Evolutionary conservation across 768 basidiomycete genomes (phyloP), one percentile per base, ranked within the genome.

Genomic region (Erythrobasidium yunnanense): DNA sequence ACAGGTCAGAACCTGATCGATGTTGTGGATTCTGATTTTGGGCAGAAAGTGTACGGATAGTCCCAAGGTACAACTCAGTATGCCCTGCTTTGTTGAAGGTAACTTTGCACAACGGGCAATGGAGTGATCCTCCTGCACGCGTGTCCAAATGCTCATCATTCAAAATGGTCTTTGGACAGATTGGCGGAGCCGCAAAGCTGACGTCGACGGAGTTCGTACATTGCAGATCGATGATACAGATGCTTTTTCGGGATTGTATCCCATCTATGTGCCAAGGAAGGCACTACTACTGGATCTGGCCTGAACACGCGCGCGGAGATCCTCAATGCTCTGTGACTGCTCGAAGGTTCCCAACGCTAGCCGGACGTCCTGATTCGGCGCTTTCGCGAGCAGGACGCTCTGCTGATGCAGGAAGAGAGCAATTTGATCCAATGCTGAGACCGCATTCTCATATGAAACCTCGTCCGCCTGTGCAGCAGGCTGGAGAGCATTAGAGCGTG

Each of bases 301-400:
- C 22, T 42, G n/a, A 33, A 58, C 38, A 17, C 33, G 35, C 25
- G 15, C 29, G n/a, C 35, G 34, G 6, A 58, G 35, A 20, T 35
- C 56, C 29, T 47, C 56, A 27, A 58, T 47, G 45, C 6, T 4
- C 13, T 58, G 56, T 23, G 47, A n/a, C 56, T 58, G 56, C 56
- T 58, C 56, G 45, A 45, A 46, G 18, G 56, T 58, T 23, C 56
- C 56, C 7, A 58, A 23, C 7, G 45, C 56, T 15, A 20, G 34
- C 20, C 6, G 20, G 27, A 46, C 27, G 22, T 35, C n/a, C 35
- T 58, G 38, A 25, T 46, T 47, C 13, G 38, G 6, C 25, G 20
- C 23, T 11, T 27, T 34, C 29, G 56, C 45, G 38, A 58, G 42
- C 15, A 42, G 22, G 45, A 23, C 45, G 3, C 34, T 25, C 25